phyloP scores from a whole-genome alignment of 345 rosid species.

The Eucalyptus pumila region DNA sequence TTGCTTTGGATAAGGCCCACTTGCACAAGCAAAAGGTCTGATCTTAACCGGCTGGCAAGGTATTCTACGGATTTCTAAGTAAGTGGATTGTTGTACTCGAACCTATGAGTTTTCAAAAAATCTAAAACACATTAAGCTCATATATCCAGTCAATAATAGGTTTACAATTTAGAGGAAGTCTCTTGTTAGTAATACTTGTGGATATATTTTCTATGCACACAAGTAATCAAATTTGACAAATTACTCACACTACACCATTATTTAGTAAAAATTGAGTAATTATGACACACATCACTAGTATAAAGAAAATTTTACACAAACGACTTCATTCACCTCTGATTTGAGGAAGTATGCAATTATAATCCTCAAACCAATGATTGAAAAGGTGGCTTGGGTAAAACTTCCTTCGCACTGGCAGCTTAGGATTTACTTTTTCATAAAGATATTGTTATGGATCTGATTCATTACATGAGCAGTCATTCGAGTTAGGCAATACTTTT shows the following conservation, averaged over 20 bases:
- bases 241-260: neutral
- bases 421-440: neutral
- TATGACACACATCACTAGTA: neutral
- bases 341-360: neutral
- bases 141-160: neutral
- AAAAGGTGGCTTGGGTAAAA: neutral
- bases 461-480: neutral
- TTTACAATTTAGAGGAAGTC: neutral
- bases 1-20: neutral
- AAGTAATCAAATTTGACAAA: neutral
- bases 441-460: neutral
- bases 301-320: neutral
- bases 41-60: neutral
- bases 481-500: neutral
- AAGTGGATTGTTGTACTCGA: neutral
- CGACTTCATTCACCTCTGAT: neutral
- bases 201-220: neutral
- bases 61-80: neutral
- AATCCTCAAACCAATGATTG: neutral
- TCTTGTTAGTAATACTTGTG: neutral
- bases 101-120: neutral
- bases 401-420: neutral
- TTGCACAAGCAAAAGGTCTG: neutral
- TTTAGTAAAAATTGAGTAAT: neutral
- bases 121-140: neutral